Base-by-base conservation (phyloP, 2,329 filamentous ascomycete genomes). In the Xylaria arbuscula region DNA sequence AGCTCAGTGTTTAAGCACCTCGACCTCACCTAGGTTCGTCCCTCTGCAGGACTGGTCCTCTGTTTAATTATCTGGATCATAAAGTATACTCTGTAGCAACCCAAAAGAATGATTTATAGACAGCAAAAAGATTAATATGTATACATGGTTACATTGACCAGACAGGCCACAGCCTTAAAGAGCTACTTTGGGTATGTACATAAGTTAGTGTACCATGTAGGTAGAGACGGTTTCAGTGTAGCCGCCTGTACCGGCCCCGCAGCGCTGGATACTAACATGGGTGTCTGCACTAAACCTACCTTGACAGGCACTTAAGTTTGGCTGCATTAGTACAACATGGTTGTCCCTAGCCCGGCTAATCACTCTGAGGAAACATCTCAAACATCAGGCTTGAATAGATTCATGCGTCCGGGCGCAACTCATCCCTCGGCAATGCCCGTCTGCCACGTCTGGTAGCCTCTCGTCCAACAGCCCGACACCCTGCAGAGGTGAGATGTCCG, bases 401-500 rank as follows among this genome's bases (percentile, higher is more conserved):
- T 66, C 67, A 69, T 69, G 63, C 63, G 59, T 62, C 45, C 32
- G 32, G 60, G 28, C 38, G 42, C 55, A 24, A 64, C 45, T 36
- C 40, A 47, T 34, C 9, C 5, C 32, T 57, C 38, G 28, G 34
- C 48, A 34, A 54, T 66, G 54, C 59, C 47, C 62, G 24, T 60
- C 45, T 32, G 40, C 57, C 62, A n/a, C 51, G 42, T 17, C 34
- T 48, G 22, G 28, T 61, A 34, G 38, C 28, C 15, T 32, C 10
- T 24, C n/a, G 34, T 58, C 38, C 15, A 38, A 55, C 67, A 51
- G 22, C 17, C 48, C 38, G 42, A 64, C 34, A 51, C 34, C 53
- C 32, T 61, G 32, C 51, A 50, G 50, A 62, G 71, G 70, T 76
- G 85, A 81, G 76, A 87, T 86, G 85, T 80, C 79, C 80, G 78